Evolutionary conservation across 108 stramenopile genomes (phyloP), one percentile per base, ranked within the genome.

Genomic region (Heterococcus sp.): DNA sequence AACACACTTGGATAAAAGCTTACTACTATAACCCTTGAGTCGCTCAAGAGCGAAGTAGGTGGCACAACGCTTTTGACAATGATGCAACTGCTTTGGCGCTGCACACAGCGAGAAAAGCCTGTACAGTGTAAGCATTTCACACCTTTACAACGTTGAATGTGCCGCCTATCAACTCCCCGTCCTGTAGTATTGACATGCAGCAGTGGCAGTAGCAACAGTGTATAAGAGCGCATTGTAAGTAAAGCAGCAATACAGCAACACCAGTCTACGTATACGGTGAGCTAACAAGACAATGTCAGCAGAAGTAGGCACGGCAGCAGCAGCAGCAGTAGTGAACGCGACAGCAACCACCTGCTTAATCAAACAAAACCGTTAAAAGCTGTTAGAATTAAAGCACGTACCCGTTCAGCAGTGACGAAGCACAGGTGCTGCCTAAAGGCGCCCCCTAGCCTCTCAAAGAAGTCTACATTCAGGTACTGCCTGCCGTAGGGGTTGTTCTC

Each of bases 71-170:
- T n/a, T n/a, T n/a, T n/a, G n/a, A n/a, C n/a, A n/a, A n/a, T n/a
- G n/a, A n/a, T n/a, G n/a, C n/a, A n/a, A n/a, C n/a, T n/a, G n/a
- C n/a, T n/a, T n/a, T n/a, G n/a, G n/a, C n/a, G n/a, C n/a, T n/a
- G n/a, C n/a, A n/a, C n/a, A n/a, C n/a, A n/a, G n/a, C n/a, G n/a
- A n/a, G n/a, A n/a, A n/a, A n/a, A n/a, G n/a, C n/a, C n/a, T n/a
- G n/a, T n/a, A n/a, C n/a, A 63, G 21, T 63, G 21, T 63, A 21
- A 63, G 14, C 58, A 14, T 21, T 63, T 26, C 14, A 21, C 21
- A 67, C 76, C 79, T 89, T 82, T 0, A 92, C 84, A 31, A 90
- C 80, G 83, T 89, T 91, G 70, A 91, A 87, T 8, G 91, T 92
- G 1, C 91, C 91, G n/a, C 89, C 91, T 64, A 92, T 78, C 11